Conservation (phyloP, 805 yeast species). For the Isabelozyma gotoi region DNA sequence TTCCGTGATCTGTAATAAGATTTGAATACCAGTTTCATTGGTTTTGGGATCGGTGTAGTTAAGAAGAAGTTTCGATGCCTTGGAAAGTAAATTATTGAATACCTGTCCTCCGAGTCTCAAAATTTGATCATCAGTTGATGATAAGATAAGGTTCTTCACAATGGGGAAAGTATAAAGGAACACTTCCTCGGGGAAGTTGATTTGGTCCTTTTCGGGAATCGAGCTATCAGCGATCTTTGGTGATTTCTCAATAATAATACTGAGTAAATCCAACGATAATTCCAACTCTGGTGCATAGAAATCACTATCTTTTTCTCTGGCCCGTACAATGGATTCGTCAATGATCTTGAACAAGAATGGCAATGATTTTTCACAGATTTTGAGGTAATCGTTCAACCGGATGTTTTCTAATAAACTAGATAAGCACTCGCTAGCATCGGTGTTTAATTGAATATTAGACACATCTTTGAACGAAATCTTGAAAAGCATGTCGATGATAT, state of each 20-base stretch:
- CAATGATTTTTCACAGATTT: constrained; percentile 50
- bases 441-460: constrained; percentile 65
- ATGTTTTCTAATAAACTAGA: constrained; percentile 55
- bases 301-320: constrained; percentile 27
- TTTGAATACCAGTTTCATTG: constrained; percentile 47
- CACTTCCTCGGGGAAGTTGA: constrained; percentile 35
- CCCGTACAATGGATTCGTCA: constrained; percentile 20
- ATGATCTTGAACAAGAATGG: constrained; percentile 47
- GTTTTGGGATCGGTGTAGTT: constrained; percentile 31
- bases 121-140: constrained; percentile 70
- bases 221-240: constrained; percentile 22
- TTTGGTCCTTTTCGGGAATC: background rate
- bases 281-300: constrained; percentile 58
- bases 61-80: constrained; percentile 33
- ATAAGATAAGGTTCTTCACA: constrained; percentile 38
- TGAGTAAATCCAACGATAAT: constrained; percentile 57
- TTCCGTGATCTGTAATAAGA: constrained; percentile 62
- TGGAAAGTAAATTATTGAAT: constrained; percentile 57
- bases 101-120: constrained; percentile 77
- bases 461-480: constrained; percentile 70
- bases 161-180: constrained; percentile 45
- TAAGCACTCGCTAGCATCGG: constrained; percentile 70
- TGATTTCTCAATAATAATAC: constrained; percentile 47
- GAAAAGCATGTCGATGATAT: constrained; percentile 58
- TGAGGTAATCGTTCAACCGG: constrained; percentile 42